phyloP scores from a whole-genome alignment of 1,139 yeast genomes.

The Yamadazyma atlantica region DNA sequence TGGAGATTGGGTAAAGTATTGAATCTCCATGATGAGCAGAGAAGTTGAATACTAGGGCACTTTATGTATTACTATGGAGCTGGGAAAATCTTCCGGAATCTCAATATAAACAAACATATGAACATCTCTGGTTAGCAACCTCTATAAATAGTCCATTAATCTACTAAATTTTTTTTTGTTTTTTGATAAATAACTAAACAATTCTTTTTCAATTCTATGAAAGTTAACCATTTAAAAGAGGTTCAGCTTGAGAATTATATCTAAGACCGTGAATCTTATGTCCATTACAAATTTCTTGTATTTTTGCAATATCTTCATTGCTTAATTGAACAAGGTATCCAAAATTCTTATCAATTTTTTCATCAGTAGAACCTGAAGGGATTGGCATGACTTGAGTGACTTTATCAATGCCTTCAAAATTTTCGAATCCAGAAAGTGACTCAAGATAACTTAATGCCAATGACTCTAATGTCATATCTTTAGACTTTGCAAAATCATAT shows the following conservation, averaged over 20 bases:
- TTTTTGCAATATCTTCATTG: constrained; percentile 6
- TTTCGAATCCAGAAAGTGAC: constrained; percentile 9
- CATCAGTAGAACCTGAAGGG: constrained; percentile 67
- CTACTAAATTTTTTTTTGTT: too few species aligned
- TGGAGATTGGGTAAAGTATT: constrained; percentile 16
- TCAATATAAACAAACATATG: too few species aligned
- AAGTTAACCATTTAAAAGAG: not conserved
- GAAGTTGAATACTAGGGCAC: too few species aligned
- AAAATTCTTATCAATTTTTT: constrained; percentile 60
- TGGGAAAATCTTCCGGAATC: too few species aligned
- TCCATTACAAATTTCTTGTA: constrained; percentile 7
- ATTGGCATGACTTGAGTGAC: constrained; percentile 69
- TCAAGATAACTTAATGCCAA: constrained; percentile 72
- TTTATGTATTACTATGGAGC: too few species aligned
- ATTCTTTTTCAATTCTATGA: too few species aligned
- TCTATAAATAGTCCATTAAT: too few species aligned
- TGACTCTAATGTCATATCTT: constrained; percentile 56
- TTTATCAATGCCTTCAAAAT: constrained; percentile 29
- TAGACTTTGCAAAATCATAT: constrained; percentile 50
- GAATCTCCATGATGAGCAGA: constrained; percentile 7
- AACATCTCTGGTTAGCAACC: too few species aligned
- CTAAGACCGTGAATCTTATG: constrained; percentile 4
- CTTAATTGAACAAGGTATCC: constrained; percentile 16
- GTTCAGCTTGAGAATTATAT: constrained; percentile 5
- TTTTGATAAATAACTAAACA: too few species aligned